Conservation (phyloP, 2,329 filamentous ascomycete species). For the Beauveria asiatica region DNA sequence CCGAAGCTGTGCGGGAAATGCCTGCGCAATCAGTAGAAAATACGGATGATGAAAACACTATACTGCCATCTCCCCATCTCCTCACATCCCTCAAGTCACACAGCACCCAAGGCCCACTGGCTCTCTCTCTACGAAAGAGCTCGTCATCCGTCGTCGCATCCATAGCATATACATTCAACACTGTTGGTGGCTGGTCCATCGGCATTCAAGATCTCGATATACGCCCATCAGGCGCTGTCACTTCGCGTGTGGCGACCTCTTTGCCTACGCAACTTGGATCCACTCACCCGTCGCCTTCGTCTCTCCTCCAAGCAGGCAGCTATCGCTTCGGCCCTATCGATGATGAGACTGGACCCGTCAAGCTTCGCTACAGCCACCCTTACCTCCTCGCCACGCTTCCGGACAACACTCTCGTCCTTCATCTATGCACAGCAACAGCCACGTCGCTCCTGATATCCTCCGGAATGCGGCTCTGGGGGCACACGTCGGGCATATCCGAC, state of each 20-base stretch:
- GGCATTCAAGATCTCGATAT: conserved; percentile 86
- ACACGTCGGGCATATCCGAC: conserved; percentile 81
- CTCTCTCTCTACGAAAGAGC: conserved; percentile 70
- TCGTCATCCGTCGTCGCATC: conserved; percentile 62
- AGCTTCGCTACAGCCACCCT: conserved; percentile 66
- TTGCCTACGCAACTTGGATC: conserved; percentile 23
- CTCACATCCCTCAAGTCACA: conserved; percentile 75
- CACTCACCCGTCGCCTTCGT: conserved; percentile 12
- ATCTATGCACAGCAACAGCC: conserved; percentile 68
- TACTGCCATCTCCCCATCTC: conserved; percentile 32
- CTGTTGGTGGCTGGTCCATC: conserved; percentile 74
- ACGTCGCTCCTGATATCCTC: conserved; percentile 59
- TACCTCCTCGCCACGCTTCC: conserved; percentile 77
- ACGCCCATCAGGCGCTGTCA: conserved; percentile 25
- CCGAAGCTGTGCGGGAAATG: not conserved
- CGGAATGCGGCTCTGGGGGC: conserved; percentile 76
- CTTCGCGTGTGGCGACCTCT: conserved; percentile 29
- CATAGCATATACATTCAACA: conserved; percentile 77
- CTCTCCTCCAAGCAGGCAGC: conserved; percentile 3
- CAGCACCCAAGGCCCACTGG: conserved; percentile 68
- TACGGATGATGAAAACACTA: not conserved
- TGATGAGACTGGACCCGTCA: conserved; percentile 42
- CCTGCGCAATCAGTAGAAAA: not conserved
- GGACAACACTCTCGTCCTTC: conserved; percentile 80
- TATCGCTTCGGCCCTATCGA: conserved; percentile 11